A percentile compares a stretch with the other conserved stretches of the same genome.
These are phyloP conservation scores for Geranium brycei DNA, from an alignment of 345 rosid genomes.

Conservation along the genomic window DNA sequence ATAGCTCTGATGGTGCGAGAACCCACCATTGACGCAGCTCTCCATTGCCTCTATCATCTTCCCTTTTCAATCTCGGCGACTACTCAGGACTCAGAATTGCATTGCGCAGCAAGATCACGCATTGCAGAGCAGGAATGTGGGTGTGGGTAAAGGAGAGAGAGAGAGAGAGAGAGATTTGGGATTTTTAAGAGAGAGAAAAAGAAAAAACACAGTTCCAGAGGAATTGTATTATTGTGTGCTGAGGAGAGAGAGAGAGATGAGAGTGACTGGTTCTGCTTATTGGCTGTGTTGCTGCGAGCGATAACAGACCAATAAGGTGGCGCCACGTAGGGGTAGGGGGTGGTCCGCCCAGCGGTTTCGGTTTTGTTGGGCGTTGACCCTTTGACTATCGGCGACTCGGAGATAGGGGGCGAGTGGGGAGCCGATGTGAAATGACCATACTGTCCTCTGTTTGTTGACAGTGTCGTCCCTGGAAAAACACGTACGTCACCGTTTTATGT, in stretches of 20 bases:
- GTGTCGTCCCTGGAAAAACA: no score
- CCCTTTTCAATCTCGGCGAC: neutral
- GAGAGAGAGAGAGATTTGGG: conserved; percentile 22
- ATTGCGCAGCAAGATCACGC: conserved; percentile 45
- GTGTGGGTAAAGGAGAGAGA: conserved; percentile 1
- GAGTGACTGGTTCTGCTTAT: conserved; percentile 30
- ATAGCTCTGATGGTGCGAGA: conserved; percentile 61
- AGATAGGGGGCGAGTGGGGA: no score
- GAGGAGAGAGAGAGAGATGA: conserved; percentile 14
- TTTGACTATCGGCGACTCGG: no score
- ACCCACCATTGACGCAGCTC: conserved; percentile 64
- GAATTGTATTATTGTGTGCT: no score
- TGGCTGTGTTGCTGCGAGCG: conserved; percentile 24
- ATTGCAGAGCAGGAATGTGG: conserved; percentile 18
- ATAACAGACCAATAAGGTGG: neutral
- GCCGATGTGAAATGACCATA: no score
- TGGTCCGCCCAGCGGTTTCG: conserved; percentile 7
- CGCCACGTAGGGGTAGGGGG: neutral
- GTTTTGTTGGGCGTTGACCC: no score
- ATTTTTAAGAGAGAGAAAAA: conserved; percentile 11
- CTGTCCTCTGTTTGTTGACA: no score
- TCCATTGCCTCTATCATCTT: conserved; percentile 58
- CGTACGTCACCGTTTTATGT: no score
- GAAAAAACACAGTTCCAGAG: conserved; percentile 15
- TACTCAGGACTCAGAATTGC: no score